These are phyloP conservation scores for Warburgia ugandensis DNA, from an alignment of 164 flowering plant genomes.

Conservation along the genomic window DNA sequence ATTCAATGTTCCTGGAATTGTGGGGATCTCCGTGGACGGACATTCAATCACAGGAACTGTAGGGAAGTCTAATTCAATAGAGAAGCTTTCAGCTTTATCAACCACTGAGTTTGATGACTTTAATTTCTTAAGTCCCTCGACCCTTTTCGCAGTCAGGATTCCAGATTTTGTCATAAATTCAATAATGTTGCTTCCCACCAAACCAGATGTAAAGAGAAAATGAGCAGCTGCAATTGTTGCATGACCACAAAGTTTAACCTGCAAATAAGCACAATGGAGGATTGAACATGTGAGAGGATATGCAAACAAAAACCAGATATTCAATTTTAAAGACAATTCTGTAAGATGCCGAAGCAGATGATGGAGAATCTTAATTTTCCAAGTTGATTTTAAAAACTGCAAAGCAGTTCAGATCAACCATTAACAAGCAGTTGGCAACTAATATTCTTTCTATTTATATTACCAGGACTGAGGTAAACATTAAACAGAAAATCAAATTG, in stretches of 20 bases:
- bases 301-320: neutral
- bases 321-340: neutral
- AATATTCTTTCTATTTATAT: no score
- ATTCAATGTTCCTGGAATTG: slow-evolving; percentile 44
- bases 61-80: slow-evolving; percentile 73
- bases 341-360: neutral
- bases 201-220: slow-evolving; percentile 39
- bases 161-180: slow-evolving; percentile 75
- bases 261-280: slow-evolving; percentile 5
- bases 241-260: slow-evolving; percentile 29
- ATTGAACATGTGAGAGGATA: neutral
- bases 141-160: slow-evolving; percentile 48
- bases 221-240: slow-evolving; percentile 32
- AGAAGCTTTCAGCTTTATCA: slow-evolving; percentile 16
- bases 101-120: slow-evolving; percentile 22
- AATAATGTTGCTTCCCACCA: slow-evolving; percentile 28
- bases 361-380: neutral
- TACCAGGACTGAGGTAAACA: no score
- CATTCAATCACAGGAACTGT: slow-evolving; percentile 27
- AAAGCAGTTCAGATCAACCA: neutral
- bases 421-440: no score
- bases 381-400: neutral
- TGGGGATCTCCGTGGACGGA: slow-evolving; percentile 27
- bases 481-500: no score
- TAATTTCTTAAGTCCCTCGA: slow-evolving; percentile 13